These are phyloP conservation scores for Millerozyma miso DNA, from an alignment of 805 yeast genomes.

Conservation along the genomic window DNA sequence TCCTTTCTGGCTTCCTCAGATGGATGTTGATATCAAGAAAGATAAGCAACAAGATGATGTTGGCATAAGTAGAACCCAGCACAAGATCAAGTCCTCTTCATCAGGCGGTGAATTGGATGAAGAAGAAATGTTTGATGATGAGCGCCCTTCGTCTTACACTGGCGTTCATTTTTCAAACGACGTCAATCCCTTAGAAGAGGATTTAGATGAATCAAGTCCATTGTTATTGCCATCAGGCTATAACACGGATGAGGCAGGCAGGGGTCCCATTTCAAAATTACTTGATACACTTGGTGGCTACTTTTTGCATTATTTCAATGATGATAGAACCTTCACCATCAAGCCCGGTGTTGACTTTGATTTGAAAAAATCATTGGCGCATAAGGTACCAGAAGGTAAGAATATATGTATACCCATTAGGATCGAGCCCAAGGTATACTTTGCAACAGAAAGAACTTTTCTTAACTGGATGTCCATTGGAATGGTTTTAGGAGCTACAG, in stretches of 20 bases:
- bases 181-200: conserved; percentile 44
- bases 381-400: conserved; percentile 83
- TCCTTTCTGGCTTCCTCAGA: conserved; percentile 98
- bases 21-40: conserved; percentile 92
- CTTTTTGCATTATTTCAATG: conserved; percentile 39
- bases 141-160: conserved; percentile 23
- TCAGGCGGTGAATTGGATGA: conserved; percentile 63
- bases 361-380: conserved; percentile 41
- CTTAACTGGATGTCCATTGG: conserved; percentile 92
- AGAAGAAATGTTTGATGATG: conserved; percentile 56
- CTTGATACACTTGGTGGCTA: conserved; percentile 28
- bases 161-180: conserved; percentile 44
- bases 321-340: conserved; percentile 42
- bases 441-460: conserved; percentile 95
- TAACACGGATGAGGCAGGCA: conserved; percentile 15
- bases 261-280: conserved; percentile 31
- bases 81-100: conserved; percentile 25
- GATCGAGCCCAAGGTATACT: conserved; percentile 98
- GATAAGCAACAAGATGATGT: conserved; percentile 60
- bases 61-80: conserved; percentile 48
- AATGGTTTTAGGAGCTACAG: conserved; percentile 82
- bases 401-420: conserved; percentile 89
- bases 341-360: conserved; percentile 43
- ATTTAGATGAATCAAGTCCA: conserved; percentile 45
- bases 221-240: conserved; percentile 38